These are phyloP conservation scores for Amaranthus tricolor DNA, from an alignment of 179 eudicot species.

Conservation along the genomic window DNA sequence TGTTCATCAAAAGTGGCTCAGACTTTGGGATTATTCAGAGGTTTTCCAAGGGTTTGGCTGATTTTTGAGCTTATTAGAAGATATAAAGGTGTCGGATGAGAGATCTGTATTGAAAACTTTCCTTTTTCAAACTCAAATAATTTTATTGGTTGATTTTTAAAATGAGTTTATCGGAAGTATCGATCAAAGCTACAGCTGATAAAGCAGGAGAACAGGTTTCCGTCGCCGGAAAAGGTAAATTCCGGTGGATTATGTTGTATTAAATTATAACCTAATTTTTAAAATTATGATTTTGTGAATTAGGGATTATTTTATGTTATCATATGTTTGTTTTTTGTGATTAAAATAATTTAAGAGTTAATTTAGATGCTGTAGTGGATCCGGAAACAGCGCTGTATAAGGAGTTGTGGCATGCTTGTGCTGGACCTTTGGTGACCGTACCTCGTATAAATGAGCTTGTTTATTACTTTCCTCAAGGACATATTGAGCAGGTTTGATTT, in stretches of 20 bases:
- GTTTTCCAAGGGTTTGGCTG: slow-evolving; percentile 11
- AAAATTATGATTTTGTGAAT: slow-evolving; percentile 7
- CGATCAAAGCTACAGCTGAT: slow-evolving; percentile 31
- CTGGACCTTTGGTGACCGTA: slow-evolving; percentile 92
- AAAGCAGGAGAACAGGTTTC: neutral
- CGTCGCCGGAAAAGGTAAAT: slow-evolving; percentile 12
- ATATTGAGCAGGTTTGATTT: slow-evolving; percentile 78
- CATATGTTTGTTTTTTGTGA: neutral
- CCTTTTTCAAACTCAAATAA: neutral
- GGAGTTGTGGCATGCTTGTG: slow-evolving; percentile 96
- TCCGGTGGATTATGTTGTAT: slow-evolving; percentile 6
- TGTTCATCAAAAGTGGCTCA: neutral
- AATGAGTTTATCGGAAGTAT: slow-evolving; percentile 61
- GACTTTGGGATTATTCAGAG: neutral
- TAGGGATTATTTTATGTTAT: neutral
- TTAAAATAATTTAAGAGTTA: neutral
- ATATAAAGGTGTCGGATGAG: slow-evolving; percentile 29
- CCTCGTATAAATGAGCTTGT: slow-evolving; percentile 70
- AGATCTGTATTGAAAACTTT: slow-evolving; percentile 47
- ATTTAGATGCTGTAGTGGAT: slow-evolving; percentile 42
- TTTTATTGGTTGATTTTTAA: neutral
- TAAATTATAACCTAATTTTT: neutral
- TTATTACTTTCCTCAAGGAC: slow-evolving; percentile 97
- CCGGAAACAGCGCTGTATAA: slow-evolving; percentile 68
- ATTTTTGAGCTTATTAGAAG: neutral